A percentile compares a stretch with the other conserved stretches of the same genome.
Evolutionary conservation across 345 rosid genomes (phyloP).

Genomic region (Bruguiera sexangula): DNA sequence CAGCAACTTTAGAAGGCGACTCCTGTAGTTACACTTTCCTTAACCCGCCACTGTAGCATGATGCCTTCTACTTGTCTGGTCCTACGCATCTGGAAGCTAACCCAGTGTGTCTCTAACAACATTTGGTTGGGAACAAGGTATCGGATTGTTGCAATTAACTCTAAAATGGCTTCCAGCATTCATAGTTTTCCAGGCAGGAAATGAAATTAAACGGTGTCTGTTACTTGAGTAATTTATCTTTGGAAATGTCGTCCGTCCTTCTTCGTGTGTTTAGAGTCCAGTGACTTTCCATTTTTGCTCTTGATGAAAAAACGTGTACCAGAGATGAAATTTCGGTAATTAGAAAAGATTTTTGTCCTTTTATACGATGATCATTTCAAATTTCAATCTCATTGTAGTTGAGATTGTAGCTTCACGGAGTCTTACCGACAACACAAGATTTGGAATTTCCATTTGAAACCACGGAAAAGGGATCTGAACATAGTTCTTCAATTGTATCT

Average conservation of each 20-base stretch:
- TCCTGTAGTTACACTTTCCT: slow-evolving; percentile 6
- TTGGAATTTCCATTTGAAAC: no score
- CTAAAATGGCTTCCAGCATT: neutral
- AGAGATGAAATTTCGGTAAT: slow-evolving; percentile 1
- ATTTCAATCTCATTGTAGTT: no score
- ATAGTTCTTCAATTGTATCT: no score
- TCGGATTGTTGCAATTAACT: slow-evolving; percentile 14
- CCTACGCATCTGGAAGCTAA: slow-evolving; percentile 5
- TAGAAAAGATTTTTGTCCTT: no score
- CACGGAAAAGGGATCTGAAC: no score
- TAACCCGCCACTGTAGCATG: neutral
- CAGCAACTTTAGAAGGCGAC: slow-evolving; percentile 24
- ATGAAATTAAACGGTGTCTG: slow-evolving; percentile 15
- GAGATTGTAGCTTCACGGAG: no score
- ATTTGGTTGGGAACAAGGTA: slow-evolving; percentile 12
- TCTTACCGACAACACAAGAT: no score
- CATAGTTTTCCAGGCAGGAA: neutral
- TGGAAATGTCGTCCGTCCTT: neutral
- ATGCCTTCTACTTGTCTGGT: neutral
- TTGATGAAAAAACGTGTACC: neutral
- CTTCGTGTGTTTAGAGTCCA: neutral
- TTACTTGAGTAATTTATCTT: neutral
- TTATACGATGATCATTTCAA: no score
- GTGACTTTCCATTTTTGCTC: neutral
- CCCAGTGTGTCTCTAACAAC: slow-evolving; percentile 15